A percentile compares a stretch with the other conserved stretches of the same genome.
These are phyloP conservation scores for Irpex sp. DNA, from an alignment of 1,284 basidiomycete genomes.

Conservation along the genomic window DNA sequence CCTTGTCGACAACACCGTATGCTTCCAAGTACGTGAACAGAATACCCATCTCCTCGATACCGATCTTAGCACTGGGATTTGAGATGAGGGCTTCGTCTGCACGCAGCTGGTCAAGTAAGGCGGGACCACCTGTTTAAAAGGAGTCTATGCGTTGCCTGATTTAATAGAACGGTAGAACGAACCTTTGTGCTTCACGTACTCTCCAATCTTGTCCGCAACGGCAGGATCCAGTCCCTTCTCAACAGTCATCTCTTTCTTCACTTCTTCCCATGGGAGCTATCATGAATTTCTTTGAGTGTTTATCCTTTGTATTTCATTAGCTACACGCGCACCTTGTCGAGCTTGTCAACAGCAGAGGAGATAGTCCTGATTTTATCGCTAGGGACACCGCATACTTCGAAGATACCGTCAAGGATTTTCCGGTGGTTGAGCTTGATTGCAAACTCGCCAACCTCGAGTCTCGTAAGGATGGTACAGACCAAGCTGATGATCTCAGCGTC, in stretches of 20 bases:
- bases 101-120: conserved; percentile 76
- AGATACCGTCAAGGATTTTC: conserved; percentile 97
- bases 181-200: conserved; percentile 97
- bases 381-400: conserved; percentile 95
- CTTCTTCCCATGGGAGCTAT: conserved; percentile 85
- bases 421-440: conserved; percentile 98
- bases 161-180: not conserved
- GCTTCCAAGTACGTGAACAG: conserved; percentile 85
- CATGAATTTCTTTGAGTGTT: conserved; percentile 3
- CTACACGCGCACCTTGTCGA: conserved; percentile 77
- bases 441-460: conserved; percentile 89
- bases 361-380: conserved; percentile 90
- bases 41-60: conserved; percentile 87
- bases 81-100: conserved; percentile 64
- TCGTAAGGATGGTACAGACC: conserved; percentile 77
- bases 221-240: conserved; percentile 89
- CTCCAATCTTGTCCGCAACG: conserved; percentile 91
- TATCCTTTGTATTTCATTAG: not conserved
- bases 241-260: conserved; percentile 93
- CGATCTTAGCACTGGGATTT: conserved; percentile 78
- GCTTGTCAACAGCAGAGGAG: conserved; percentile 96
- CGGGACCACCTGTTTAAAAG: conserved; percentile 58
- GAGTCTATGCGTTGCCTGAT: not conserved
- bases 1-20: conserved; percentile 80
- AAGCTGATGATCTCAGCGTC: conserved; percentile 91